Percentiles rank a stretch among this genome's conserved stretches.
Conservation (phyloP, 108 stramenopile genomes). For the Pseudonitzschia multistriata region DNA sequence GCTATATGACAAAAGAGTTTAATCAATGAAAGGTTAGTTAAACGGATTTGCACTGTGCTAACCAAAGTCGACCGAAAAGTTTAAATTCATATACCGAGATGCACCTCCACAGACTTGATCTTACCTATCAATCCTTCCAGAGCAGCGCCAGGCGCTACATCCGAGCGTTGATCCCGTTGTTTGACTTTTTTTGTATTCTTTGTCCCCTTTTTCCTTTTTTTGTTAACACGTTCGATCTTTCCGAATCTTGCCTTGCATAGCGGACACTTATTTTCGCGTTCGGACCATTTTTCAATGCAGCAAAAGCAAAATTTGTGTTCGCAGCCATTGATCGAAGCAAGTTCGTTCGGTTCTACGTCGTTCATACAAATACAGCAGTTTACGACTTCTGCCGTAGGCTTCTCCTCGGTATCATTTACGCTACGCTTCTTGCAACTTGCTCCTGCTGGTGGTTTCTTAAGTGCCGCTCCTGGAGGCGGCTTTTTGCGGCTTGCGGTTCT, state of each 20-base stretch:
- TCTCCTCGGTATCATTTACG: constrained; percentile 6
- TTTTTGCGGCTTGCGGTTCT: constrained; percentile 6
- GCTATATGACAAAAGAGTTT: not conserved
- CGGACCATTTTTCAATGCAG: constrained; percentile 86
- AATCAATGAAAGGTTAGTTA: constrained; percentile 12
- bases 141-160: constrained; percentile 32
- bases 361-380: constrained; percentile 83
- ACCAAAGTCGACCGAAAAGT: not conserved
- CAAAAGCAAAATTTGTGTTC: constrained; percentile 81
- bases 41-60: not conserved
- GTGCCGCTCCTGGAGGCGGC: constrained; percentile 13
- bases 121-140: constrained; percentile 47
- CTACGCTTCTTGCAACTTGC: not conserved
- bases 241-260: constrained; percentile 81
- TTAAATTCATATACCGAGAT: not conserved
- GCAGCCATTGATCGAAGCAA: constrained; percentile 69
- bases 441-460: constrained; percentile 21
- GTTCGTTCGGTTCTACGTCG: constrained; percentile 51
- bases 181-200: constrained; percentile 68
- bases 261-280: constrained; percentile 87
- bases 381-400: constrained; percentile 15
- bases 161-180: constrained; percentile 64
- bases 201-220: constrained; percentile 26
- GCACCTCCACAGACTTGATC: not conserved
- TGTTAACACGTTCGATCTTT: constrained; percentile 71